A percentile compares a stretch with the other conserved stretches of the same genome.
Evolutionary conservation across 371 early-diverging fungal species (phyloP).

Genomic region (Mucor sp.): DNA sequence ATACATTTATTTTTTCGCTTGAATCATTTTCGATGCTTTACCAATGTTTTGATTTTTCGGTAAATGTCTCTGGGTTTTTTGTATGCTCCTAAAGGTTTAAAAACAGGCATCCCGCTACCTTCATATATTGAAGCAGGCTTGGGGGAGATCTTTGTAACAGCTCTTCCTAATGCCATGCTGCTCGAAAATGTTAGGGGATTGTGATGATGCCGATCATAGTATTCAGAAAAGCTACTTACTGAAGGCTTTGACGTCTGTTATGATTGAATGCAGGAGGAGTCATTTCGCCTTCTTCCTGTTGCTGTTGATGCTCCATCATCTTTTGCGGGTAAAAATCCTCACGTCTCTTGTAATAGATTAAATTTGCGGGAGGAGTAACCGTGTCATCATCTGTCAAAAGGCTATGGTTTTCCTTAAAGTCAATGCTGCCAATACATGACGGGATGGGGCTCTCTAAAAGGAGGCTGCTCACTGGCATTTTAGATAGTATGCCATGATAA

Average conservation of each 20-base stretch:
- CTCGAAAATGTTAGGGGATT: neutral
- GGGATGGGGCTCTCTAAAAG: neutral
- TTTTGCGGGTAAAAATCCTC: constrained; percentile 4
- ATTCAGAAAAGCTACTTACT: neutral
- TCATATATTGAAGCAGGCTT: neutral
- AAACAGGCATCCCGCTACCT: neutral
- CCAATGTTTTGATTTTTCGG: constrained; percentile 3
- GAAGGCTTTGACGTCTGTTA: neutral
- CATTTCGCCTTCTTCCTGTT: neutral
- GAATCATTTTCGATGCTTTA: neutral
- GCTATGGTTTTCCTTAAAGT: neutral
- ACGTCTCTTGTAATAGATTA: neutral
- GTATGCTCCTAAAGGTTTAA: neutral
- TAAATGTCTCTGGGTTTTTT: neutral
- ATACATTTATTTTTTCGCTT: neutral
- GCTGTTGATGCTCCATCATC: neutral
- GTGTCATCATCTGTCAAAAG: neutral
- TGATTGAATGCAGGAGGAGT: neutral
- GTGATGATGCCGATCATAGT: neutral
- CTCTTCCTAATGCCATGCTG: neutral
- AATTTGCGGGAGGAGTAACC: neutral
- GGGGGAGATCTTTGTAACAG: neutral
- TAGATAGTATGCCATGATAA: neutral
- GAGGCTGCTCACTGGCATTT: neutral
- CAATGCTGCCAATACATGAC: neutral